Percentiles rank a stretch among this genome's conserved stretches.
Conservation (phyloP, 2,329 filamentous ascomycete genomes). For the Pseudogymnoascus sp. region DNA sequence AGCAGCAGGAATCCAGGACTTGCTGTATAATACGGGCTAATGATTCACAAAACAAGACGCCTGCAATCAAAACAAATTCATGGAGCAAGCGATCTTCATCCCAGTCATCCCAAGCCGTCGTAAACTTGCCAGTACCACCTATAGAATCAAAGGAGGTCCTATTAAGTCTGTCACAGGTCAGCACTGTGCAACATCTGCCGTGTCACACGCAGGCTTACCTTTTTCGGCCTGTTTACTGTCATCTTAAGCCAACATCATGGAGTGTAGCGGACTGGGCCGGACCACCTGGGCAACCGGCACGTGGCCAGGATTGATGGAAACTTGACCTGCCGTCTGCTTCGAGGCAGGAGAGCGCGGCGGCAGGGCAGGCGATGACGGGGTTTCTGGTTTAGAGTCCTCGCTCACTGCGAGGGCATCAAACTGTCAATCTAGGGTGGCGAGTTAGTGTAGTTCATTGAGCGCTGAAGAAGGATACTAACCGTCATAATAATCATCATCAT, state of each 20-base stretch:
- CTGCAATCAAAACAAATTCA: conserved; percentile 8
- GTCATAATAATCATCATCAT: conserved; percentile 90
- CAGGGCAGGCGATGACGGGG: conserved; percentile 33
- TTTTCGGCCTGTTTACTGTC: conserved; percentile 3
- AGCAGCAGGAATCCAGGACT: neutral
- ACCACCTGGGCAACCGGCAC: conserved; percentile 35
- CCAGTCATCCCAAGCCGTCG: conserved; percentile 7
- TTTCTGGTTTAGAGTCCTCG: conserved; percentile 75
- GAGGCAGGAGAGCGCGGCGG: conserved; percentile 34
- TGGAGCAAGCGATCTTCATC: conserved; percentile 9
- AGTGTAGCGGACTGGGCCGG: conserved; percentile 60
- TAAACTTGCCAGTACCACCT: conserved; percentile 6
- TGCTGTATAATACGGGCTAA: conserved; percentile 5
- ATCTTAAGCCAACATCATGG: conserved; percentile 46
- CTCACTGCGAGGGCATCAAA: conserved; percentile 74
- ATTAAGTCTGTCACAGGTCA: neutral
- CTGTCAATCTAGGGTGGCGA: conserved; percentile 62
- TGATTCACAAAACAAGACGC: conserved; percentile 9
- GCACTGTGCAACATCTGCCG: neutral
- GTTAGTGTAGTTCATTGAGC: conserved; percentile 10
- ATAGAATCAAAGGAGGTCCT: neutral
- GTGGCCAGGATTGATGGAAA: conserved; percentile 27
- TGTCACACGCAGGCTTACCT: neutral
- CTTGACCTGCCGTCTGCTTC: conserved; percentile 36
- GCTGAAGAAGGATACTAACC: conserved; percentile 32